Evolutionary conservation across 495 filamentous ascomycete genomes (phyloP).

Genomic region (Rostrohypoxylon terebratum): DNA sequence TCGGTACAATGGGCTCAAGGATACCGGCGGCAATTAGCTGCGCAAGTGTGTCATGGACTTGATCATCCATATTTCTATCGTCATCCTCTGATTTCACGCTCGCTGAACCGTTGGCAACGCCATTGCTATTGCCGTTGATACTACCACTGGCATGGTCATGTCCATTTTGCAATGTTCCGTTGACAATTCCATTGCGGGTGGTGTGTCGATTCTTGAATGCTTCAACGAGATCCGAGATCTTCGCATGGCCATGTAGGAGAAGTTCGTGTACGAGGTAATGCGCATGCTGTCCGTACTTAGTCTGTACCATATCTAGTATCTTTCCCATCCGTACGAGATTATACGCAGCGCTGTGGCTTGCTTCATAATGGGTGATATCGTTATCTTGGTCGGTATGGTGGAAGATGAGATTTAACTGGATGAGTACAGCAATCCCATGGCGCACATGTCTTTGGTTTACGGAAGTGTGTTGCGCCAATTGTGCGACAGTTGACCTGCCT

Average conservation of each 20-base stretch:
- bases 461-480: conserved; percentile 72
- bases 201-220: conserved; percentile 53
- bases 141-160: conserved; percentile 37
- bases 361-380: conserved; percentile 79
- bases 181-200: conserved; percentile 41
- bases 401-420: conserved; percentile 88
- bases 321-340: conserved; percentile 82
- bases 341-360: conserved; percentile 79
- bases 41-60: conserved; percentile 56
- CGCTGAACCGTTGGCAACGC: conserved; percentile 17
- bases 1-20: conserved; percentile 55
- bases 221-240: conserved; percentile 75
- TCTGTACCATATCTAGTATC: conserved; percentile 79
- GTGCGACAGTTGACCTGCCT: conserved; percentile 78
- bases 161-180: conserved; percentile 33
- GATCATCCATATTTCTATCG: conserved; percentile 46
- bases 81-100: conserved; percentile 39
- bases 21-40: conserved; percentile 60
- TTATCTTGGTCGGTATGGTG: conserved; percentile 74
- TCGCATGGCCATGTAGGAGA: conserved; percentile 79
- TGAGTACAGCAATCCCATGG: conserved; percentile 82
- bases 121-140: conserved; percentile 38
- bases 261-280: conserved; percentile 78
- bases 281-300: conserved; percentile 74
- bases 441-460: conserved; percentile 76